These are phyloP conservation scores for Ogataea minuta DNA, from an alignment of 805 yeast species.

Conservation along the genomic window DNA sequence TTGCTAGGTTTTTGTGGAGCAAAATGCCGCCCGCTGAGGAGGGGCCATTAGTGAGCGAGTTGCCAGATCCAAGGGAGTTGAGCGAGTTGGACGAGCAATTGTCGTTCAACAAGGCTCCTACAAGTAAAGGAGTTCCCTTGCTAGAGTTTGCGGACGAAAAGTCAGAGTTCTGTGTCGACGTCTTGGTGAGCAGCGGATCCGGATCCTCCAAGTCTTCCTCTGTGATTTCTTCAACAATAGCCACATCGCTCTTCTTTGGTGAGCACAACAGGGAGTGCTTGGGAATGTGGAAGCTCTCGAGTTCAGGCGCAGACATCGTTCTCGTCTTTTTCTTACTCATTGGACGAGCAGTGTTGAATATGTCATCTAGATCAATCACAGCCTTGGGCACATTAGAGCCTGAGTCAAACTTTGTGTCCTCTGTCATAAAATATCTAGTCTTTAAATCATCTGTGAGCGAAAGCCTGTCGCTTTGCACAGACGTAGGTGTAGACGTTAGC, in stretches of 20 bases:
- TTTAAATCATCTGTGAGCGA: constrained; percentile 7
- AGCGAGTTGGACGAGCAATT: constrained; percentile 29
- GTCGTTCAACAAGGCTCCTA: constrained; percentile 20
- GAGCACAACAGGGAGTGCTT: constrained; percentile 32
- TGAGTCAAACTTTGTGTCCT: constrained; percentile 29
- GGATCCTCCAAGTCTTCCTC: constrained; percentile 26
- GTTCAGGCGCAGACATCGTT: constrained; percentile 22
- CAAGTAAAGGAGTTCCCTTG: constrained; percentile 19
- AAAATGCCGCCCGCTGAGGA: constrained; percentile 2
- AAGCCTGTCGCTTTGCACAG: constrained; percentile 10
- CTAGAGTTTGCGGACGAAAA: constrained; percentile 21
- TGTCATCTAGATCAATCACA: constrained; percentile 35
- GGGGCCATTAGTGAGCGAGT: constrained; percentile 16
- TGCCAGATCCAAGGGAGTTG: constrained; percentile 24
- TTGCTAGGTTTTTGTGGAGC: constrained; percentile 17
- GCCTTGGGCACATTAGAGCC: constrained; percentile 33
- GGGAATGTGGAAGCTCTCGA: constrained; percentile 23
- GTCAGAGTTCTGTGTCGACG: constrained; percentile 22
- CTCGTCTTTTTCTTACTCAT: constrained; percentile 15
- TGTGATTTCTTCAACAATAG: constrained; percentile 30
- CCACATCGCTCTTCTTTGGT: constrained; percentile 32
- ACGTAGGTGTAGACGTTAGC: constrained; percentile 12
- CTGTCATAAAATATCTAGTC: constrained; percentile 32
- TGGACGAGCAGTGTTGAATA: constrained; percentile 19
- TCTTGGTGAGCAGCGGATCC: constrained; percentile 12